Percentiles rank a stretch among this genome's conserved stretches.
phyloP scores from a whole-genome alignment of 495 filamentous ascomycete species.

The Xylaria nigripes region DNA sequence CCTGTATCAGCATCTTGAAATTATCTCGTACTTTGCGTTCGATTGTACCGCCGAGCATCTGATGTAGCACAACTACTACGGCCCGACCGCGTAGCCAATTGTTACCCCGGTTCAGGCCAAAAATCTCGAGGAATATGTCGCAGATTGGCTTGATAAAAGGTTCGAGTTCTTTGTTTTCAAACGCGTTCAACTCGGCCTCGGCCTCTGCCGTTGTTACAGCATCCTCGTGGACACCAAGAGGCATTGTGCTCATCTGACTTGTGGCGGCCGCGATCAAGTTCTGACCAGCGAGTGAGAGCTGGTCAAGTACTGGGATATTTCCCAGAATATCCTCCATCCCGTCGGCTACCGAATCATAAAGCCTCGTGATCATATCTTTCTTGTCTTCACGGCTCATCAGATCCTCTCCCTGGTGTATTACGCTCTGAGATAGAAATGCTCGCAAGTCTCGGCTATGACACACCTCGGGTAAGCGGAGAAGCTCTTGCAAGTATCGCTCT shows the following conservation, averaged over 20 bases:
- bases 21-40: constrained; percentile 88
- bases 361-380: constrained; percentile 84
- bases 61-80: constrained; percentile 85
- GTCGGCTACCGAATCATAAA: constrained; percentile 93
- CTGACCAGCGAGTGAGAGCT: constrained; percentile 85
- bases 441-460: constrained; percentile 88
- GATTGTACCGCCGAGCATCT: constrained; percentile 81
- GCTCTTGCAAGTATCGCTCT: constrained; percentile 75
- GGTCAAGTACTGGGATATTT: constrained; percentile 91
- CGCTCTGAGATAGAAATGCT: constrained; percentile 85
- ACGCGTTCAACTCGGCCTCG: constrained; percentile 88
- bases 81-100: constrained; percentile 92
- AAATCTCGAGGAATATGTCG: constrained; percentile 92
- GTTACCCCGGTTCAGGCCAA: constrained; percentile 87
- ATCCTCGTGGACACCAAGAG: constrained; percentile 36
- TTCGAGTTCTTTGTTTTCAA: constrained; percentile 79
- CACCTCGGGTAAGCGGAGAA: constrained; percentile 82
- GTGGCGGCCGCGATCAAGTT: constrained; percentile 87
- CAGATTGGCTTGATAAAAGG: constrained; percentile 98
- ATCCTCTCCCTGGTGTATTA: constrained; percentile 53
- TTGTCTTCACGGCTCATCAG: constrained; percentile 48
- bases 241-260: constrained; percentile 56
- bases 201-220: constrained; percentile 74
- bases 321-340: constrained; percentile 97
- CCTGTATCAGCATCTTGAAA: constrained; percentile 57